Evolutionary conservation across 192 early-diverging fungal species (phyloP), one percentile per base, ranked within the genome.

Genomic region (Coemansia sp.): DNA sequence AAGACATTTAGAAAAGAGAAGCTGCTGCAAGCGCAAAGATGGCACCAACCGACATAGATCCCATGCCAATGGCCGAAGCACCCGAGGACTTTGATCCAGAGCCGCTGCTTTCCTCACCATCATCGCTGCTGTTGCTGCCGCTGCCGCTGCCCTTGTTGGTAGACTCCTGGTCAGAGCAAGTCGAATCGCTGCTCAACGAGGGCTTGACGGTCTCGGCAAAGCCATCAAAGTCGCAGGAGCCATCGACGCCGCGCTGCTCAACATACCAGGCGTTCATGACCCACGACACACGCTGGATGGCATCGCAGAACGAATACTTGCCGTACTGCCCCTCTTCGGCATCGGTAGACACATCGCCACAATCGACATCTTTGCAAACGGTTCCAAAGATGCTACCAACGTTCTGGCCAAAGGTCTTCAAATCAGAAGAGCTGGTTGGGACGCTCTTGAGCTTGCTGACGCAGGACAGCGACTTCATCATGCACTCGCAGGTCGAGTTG

Each of bases 401-500:
- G 8, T 16, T 64, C 34, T 63, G 22, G 40, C 78, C 76, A 67
- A 75, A 83, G 36, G 33, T 36, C 30, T 57, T 63, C 34, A 71
- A 48, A 18, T 74, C 69, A 31, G 29, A 34, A 30, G 52, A 28
- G 36, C 49, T 64, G 2, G 78, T 77, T 14, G 83, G 67, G 7
- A 67, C 31, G 28, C 62, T 12, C 28, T 71, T 63, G 66, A 33
- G 18, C 56, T 72, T 66, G 69, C 65, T 64, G 33, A 65, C 63
- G 64, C 88, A 89, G 45, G 76, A 60, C 63, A 90, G 67, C 0
- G 85, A 76, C 29, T 84, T 72, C 60, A 86, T 68, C 86, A 90
- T 88, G 70, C 89, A 89, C 18, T 85, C 73, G 68, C 91, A 92
- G 16, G 83, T 78, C 14, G 79, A 63, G 33, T 84, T 80, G 10